Evolutionary conservation across 805 yeast genomes (phyloP).

Genomic region (Debaryomyces castellii): DNA sequence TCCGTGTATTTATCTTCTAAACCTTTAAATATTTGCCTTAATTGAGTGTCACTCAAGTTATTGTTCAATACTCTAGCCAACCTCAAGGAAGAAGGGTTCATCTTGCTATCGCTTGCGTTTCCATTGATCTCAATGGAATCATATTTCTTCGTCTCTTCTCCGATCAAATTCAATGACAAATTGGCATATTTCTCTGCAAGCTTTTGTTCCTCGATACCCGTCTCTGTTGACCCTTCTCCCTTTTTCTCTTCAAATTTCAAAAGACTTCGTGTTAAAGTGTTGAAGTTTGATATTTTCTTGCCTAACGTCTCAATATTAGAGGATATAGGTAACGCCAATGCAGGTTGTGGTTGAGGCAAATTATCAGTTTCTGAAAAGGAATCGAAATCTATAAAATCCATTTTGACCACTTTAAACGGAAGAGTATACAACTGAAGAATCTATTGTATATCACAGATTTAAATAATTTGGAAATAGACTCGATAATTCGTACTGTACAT

Average conservation of each 20-base stretch:
- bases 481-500: no score
- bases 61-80: conserved; percentile 50
- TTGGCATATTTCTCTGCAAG: conserved; percentile 50
- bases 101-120: not conserved
- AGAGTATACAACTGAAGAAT: no score
- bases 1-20: conserved; percentile 29
- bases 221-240: conserved; percentile 6
- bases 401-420: no score
- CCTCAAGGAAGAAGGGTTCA: conserved; percentile 37
- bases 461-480: no score
- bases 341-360: conserved; percentile 43
- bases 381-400: conserved; percentile 45
- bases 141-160: conserved; percentile 9
- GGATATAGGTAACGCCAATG: conserved; percentile 39
- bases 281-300: conserved; percentile 32
- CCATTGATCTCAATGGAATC: not conserved
- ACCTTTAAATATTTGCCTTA: conserved; percentile 32
- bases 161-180: conserved; percentile 40
- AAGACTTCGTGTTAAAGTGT: conserved; percentile 29
- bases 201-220: conserved; percentile 5
- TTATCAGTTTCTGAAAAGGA: conserved; percentile 25
- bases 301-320: conserved; percentile 38
- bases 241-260: conserved; percentile 20
- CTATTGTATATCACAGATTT: no score
- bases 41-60: conserved; percentile 36